Base-by-base conservation (phyloP, 352 stramenopile species). In the Pseudoperonospora humuli region DNA sequence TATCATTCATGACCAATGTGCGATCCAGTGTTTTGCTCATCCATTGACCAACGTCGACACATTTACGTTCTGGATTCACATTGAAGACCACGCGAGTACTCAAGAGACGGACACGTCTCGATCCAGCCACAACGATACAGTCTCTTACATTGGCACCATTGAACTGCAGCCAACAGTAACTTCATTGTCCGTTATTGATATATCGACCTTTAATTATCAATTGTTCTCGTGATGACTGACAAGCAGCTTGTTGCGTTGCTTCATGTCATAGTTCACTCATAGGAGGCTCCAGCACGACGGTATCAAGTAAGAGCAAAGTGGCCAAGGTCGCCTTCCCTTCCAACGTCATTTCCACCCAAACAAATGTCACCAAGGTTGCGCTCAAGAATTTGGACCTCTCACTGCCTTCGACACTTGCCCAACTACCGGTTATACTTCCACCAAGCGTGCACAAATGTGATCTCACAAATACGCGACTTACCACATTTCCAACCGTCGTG, bases 41-140 rank as follows among this genome's bases (percentile, higher is more conserved):
- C 1, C 27, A 2, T 15, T 53, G 35, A 31, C 43, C n/a, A 56
- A 77, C 44, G 39, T 53, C 5, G 19, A 45, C 2, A 54, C 43
- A 5, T 81, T 81, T 38, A 73, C 61, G 14, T 83, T 86, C 44
- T 48, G 83, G 26, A 53, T 86, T 13, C 51, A 54, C n/a, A 82
- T 83, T 26, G 71, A 63, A 23, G 37, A 25, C 6, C 79, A 67
- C 60, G 55, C 48, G n/a, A 62, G 47, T 26, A 31, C 43, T 38
- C 19, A 47, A n/a, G 56, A 75, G 39, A 67, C 65, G 7, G 13
- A 43, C 14, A 29, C 17, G 17, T 66, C 60, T 33, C 60, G 63
- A 18, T 54, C 57, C 3, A 62, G 51, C 14, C 66, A 25, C 46
- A 77, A 75, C 36, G 57, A 77, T 19, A 49, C 44, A 21, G 28